Percentiles rank a stretch among this genome's conserved stretches.
Conservation (phyloP, 345 rosid species). For the Erodium maritimum region DNA sequence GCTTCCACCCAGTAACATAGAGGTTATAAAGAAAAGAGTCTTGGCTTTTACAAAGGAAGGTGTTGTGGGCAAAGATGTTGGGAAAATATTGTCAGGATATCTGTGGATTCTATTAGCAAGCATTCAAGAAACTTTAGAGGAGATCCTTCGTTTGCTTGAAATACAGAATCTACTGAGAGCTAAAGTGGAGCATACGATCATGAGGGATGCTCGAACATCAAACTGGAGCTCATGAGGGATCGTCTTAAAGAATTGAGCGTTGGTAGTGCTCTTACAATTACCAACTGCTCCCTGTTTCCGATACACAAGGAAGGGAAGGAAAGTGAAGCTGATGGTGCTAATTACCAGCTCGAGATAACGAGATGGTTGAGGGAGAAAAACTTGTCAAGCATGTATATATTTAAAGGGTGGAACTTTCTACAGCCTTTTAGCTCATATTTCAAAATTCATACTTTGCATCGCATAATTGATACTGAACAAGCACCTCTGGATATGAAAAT, state of each 20-base stretch:
- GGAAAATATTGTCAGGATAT: conserved; percentile 54
- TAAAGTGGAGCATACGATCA: conserved; percentile 43
- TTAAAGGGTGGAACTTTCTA: too few species aligned
- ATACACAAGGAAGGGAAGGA: too few species aligned
- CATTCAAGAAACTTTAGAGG: conserved; percentile 49
- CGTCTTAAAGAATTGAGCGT: conserved; percentile 42
- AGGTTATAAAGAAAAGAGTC: conserved; percentile 31
- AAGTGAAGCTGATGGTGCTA: too few species aligned
- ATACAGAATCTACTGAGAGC: conserved; percentile 59
- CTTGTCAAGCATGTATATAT: too few species aligned
- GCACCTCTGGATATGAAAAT: too few species aligned
- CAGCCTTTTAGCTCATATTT: too few species aligned
- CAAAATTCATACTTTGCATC: too few species aligned
- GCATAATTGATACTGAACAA: too few species aligned
- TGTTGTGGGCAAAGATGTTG: conserved; percentile 30
- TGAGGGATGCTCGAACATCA: conserved; percentile 64
- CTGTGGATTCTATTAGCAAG: conserved; percentile 72
- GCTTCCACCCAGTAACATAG: conserved; percentile 23
- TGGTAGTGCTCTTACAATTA: too few species aligned
- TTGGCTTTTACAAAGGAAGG: conserved; percentile 48
- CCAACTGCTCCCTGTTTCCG: too few species aligned
- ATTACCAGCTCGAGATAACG: too few species aligned
- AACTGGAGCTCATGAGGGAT: conserved; percentile 45
- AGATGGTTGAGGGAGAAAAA: too few species aligned
- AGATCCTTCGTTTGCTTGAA: conserved; percentile 34